Conservation (phyloP, 2,329 filamentous ascomycete genomes). For the Penicillium sp. region DNA sequence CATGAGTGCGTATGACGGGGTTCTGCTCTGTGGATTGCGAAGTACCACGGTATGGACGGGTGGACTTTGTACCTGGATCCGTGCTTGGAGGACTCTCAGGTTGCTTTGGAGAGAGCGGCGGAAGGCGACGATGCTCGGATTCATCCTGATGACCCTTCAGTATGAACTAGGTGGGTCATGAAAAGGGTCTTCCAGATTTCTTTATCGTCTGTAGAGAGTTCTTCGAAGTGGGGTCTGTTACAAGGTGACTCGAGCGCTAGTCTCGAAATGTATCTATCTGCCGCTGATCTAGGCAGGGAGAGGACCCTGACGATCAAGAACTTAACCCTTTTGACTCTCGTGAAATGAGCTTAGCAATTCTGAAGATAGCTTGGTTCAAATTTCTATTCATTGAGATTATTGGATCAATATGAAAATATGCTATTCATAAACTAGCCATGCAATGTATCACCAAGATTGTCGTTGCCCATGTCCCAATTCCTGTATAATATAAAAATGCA, state of each 20-base stretch:
- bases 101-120: neutral
- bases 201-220: neutral
- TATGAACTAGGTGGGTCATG: neutral
- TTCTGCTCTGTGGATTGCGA: neutral
- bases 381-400: neutral
- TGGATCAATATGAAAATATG: neutral
- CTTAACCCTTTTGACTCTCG: too few relatives aligned
- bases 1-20: neutral
- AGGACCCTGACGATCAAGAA: neutral
- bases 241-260: neutral
- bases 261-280: neutral
- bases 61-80: neutral
- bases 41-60: slow-evolving; percentile 3
- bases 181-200: neutral
- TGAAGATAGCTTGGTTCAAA: neutral
- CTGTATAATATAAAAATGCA: neutral
- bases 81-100: neutral
- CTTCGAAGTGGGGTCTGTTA: neutral
- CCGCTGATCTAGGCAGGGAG: neutral
- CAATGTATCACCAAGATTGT: neutral
- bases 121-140: neutral
- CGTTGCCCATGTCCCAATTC: neutral
- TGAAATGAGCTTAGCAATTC: too few relatives aligned
- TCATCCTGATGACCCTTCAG: neutral
- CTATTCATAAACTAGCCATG: neutral